phyloP scores from a whole-genome alignment of 331 rosid species.

The Cucumis variabilis region DNA sequence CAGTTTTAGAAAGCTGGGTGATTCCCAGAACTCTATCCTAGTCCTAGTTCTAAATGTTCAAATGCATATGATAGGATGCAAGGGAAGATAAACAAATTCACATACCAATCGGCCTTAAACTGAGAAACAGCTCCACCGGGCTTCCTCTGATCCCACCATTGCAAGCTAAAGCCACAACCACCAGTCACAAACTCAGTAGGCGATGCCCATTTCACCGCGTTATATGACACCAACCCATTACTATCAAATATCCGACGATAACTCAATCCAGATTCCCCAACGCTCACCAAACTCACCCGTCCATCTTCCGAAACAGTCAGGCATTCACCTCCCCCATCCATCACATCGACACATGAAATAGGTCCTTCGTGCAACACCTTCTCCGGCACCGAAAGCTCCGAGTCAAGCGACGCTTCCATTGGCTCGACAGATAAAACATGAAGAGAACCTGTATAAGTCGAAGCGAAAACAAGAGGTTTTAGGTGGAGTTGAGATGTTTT shows the following conservation, averaged over 20 bases:
- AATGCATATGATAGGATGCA: not conserved
- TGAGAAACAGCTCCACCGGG: slow-evolving; percentile 87
- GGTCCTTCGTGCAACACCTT: slow-evolving; percentile 55
- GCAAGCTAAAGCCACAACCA: slow-evolving; percentile 82
- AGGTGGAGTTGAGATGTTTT: slow-evolving; percentile 56
- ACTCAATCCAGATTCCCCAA: slow-evolving; percentile 57
- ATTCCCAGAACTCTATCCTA: not conserved
- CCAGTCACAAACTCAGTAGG: slow-evolving; percentile 89
- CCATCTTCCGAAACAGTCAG: slow-evolving; percentile 91
- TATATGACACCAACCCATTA: slow-evolving; percentile 76
- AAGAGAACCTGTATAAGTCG: slow-evolving; percentile 68
- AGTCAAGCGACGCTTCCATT: slow-evolving; percentile 51
- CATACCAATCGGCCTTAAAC: slow-evolving; percentile 81
- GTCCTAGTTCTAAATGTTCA: slow-evolving; percentile 1
- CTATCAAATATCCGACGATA: slow-evolving; percentile 68
- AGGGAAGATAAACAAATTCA: slow-evolving; percentile 6
- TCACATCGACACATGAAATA: slow-evolving; percentile 60
- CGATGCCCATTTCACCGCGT: slow-evolving; percentile 87
- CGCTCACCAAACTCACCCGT: slow-evolving; percentile 65
- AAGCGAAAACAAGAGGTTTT: slow-evolving; percentile 62
- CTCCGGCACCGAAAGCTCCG: slow-evolving; percentile 67
- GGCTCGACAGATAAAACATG: slow-evolving; percentile 64
- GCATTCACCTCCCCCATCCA: slow-evolving; percentile 75
- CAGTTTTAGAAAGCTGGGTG: not conserved
- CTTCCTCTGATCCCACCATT: slow-evolving; percentile 96